Evolutionary conservation across 78 protist species (phyloP).

Genomic region (Cavenderia fasciculata): DNA sequence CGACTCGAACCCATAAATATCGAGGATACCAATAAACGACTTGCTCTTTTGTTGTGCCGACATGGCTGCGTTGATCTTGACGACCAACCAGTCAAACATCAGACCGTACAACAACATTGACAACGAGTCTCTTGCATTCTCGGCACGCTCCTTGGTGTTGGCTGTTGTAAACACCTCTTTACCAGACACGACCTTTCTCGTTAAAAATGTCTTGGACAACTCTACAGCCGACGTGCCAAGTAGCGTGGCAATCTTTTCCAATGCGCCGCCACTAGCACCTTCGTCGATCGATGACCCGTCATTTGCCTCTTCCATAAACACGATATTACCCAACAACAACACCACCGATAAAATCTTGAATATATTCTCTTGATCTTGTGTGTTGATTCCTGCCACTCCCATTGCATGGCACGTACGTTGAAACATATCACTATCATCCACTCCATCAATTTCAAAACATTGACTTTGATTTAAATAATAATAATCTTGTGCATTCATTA

Average conservation of each 20-base stretch:
- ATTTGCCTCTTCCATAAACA: constrained; percentile 30
- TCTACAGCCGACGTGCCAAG: constrained; percentile 57
- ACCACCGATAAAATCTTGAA: constrained; percentile 71
- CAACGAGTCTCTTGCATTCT: constrained; percentile 71
- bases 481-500: constrained; percentile 43
- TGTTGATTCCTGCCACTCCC: constrained; percentile 71
- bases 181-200: constrained; percentile 64
- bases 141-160: constrained; percentile 76
- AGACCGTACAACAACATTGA: constrained; percentile 49
- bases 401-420: constrained; percentile 68
- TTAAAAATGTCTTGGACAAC: constrained; percentile 21
- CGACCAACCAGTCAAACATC: constrained; percentile 85
- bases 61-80: constrained; percentile 53
- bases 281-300: background rate
- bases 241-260: constrained; percentile 14
- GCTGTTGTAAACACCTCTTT: constrained; percentile 11
- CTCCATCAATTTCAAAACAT: constrained; percentile 74
- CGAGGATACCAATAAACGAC: constrained; percentile 92
- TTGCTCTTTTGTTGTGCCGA: constrained; percentile 25
- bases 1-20: constrained; percentile 98
- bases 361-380: constrained; percentile 54
- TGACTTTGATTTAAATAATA: constrained; percentile 58
- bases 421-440: constrained; percentile 64
- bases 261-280: constrained; percentile 42
- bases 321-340: constrained; percentile 84